A percentile compares a stretch with the other conserved stretches of the same genome.
phyloP scores from a whole-genome alignment of 2,329 filamentous ascomycete species.

The Phaeosphaeriaceae sp. region DNA sequence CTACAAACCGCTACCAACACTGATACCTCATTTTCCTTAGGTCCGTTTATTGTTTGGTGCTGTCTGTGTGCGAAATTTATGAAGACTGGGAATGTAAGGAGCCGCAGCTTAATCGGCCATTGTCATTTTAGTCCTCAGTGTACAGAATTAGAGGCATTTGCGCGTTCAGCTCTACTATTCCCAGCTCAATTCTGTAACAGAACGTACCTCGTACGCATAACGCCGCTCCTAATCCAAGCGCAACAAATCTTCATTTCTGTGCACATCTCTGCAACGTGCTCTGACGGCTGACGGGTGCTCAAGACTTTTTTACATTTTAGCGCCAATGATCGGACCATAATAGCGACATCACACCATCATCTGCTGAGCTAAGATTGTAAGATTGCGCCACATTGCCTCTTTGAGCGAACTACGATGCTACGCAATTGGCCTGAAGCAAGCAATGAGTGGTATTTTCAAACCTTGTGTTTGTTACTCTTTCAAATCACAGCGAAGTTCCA shows the following conservation, averaged over 20 bases:
- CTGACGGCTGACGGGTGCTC: background rate
- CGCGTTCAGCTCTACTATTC: conserved; percentile 24
- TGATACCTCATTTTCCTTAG: conserved; percentile 42
- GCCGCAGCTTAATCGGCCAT: conserved; percentile 32
- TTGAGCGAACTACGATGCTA: background rate
- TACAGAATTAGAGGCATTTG: conserved; percentile 48
- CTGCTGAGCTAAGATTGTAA: conserved; percentile 5
- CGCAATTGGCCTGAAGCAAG: background rate
- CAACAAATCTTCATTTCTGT: background rate
- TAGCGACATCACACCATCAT: conserved; percentile 6
- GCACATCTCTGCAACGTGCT: background rate
- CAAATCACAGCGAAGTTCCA: too few species aligned
- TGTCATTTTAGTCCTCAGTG: conserved; percentile 48
- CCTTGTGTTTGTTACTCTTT: background rate
- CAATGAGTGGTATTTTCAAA: background rate
- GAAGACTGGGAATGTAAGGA: conserved; percentile 33
- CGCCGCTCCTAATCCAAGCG: conserved; percentile 28
- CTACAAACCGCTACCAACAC: conserved; percentile 40
- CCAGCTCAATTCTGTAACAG: conserved; percentile 23
- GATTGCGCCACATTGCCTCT: background rate
- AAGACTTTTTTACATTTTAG: background rate
- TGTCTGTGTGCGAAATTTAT: conserved; percentile 43
- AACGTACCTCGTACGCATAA: conserved; percentile 27
- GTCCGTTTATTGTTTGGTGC: conserved; percentile 46
- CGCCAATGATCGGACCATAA: background rate